Evolutionary conservation across 1,139 yeast species (phyloP).

Genomic region (Zygosaccharomyces pseudobailii): DNA sequence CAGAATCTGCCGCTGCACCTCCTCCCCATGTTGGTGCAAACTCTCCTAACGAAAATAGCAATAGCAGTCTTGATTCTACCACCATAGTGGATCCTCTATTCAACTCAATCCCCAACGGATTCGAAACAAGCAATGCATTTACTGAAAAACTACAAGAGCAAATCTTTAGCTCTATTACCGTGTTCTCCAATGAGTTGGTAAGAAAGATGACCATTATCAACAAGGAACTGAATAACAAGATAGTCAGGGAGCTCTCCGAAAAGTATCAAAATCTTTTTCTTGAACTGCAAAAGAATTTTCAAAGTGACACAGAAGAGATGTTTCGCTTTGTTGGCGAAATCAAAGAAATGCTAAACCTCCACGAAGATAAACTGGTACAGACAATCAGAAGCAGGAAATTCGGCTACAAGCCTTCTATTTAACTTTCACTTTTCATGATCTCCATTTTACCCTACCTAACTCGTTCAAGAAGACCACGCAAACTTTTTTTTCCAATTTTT

Average conservation of each 20-base stretch:
- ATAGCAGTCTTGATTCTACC: slow-evolving; percentile 14
- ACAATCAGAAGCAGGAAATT: slow-evolving; percentile 29
- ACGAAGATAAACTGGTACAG: slow-evolving; percentile 33
- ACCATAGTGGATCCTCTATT: slow-evolving; percentile 11
- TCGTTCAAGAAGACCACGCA: slow-evolving; percentile 20
- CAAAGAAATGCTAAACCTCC: slow-evolving; percentile 33
- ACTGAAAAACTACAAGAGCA: slow-evolving; percentile 36
- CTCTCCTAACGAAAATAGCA: slow-evolving; percentile 2
- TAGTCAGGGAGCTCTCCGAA: slow-evolving; percentile 32
- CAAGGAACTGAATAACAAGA: slow-evolving; percentile 34
- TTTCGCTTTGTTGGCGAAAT: slow-evolving; percentile 34
- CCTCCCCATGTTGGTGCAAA: background rate
- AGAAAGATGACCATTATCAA: slow-evolving; percentile 35
- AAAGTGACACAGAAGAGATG: slow-evolving; percentile 36
- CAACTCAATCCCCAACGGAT: slow-evolving; percentile 2
- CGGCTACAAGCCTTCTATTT: slow-evolving; percentile 7
- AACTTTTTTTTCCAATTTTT: slow-evolving; percentile 10
- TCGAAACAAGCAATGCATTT: slow-evolving; percentile 20
- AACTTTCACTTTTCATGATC: background rate
- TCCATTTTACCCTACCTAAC: slow-evolving; percentile 6
- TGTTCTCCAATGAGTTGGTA: slow-evolving; percentile 34
- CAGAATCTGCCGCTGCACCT: background rate
- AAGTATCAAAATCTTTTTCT: slow-evolving; percentile 34
- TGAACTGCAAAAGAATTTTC: slow-evolving; percentile 33
- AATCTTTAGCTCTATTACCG: slow-evolving; percentile 33